Percentiles rank a stretch among this genome's conserved stretches.
These are phyloP conservation scores for Verbena officinalis DNA, from an alignment of 257 asterid species.

Conservation along the genomic window DNA sequence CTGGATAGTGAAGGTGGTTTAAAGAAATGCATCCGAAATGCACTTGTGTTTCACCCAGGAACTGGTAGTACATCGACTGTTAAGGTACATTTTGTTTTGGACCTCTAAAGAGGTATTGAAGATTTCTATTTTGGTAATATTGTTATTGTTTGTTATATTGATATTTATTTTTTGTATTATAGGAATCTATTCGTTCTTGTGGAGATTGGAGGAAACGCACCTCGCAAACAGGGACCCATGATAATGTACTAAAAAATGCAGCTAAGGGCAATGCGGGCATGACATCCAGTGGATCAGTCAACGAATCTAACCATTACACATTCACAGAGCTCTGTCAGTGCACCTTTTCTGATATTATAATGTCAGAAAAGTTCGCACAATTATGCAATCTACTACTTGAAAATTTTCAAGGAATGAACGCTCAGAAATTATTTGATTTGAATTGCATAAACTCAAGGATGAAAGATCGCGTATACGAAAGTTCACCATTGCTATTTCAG, in stretches of 20 bases:
- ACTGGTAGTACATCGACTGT: constrained; percentile 42
- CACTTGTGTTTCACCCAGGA: constrained; percentile 46
- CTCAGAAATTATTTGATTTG: constrained; percentile 58
- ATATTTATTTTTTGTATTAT: constrained; percentile 20
- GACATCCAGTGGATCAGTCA: constrained; percentile 37
- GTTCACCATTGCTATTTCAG: constrained; percentile 63
- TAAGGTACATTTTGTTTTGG: constrained; percentile 44
- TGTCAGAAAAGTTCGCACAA: constrained; percentile 64
- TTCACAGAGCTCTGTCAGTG: constrained; percentile 52
- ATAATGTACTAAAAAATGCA: constrained; percentile 30
- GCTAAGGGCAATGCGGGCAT: constrained; percentile 28
- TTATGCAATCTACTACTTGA: constrained; percentile 58
- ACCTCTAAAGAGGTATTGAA: not conserved
- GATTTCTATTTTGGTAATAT: not conserved
- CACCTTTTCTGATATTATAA: constrained; percentile 51
- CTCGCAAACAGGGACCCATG: constrained; percentile 31
- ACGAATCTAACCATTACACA: constrained; percentile 34
- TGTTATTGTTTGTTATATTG: not conserved
- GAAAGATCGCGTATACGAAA: constrained; percentile 74
- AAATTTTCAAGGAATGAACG: constrained; percentile 50
- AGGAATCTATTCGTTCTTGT: constrained; percentile 56
- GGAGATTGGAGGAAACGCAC: constrained; percentile 42
- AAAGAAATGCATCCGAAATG: constrained; percentile 50
- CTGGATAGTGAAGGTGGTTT: constrained; percentile 56
- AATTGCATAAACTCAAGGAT: constrained; percentile 65